These are phyloP conservation scores for Aureobasidium namibiae DNA, from an alignment of 2,329 filamentous ascomycete species.

Conservation along the genomic window DNA sequence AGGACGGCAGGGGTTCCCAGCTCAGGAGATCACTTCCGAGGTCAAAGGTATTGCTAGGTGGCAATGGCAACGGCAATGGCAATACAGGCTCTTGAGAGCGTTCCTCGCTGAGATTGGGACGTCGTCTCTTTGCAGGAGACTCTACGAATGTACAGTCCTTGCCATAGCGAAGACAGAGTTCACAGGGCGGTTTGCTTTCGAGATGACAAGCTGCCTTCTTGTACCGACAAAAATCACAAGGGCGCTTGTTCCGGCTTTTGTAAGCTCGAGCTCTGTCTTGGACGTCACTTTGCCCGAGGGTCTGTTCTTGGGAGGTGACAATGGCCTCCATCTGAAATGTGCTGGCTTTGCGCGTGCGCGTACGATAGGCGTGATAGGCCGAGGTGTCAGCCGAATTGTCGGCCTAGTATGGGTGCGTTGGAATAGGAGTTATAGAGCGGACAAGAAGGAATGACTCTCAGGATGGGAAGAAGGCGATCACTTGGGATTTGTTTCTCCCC, in stretches of 20 bases:
- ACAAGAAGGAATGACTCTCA: neutral
- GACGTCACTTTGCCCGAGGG: neutral
- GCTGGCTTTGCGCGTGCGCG: neutral
- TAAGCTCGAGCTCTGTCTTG: slow-evolving; percentile 26
- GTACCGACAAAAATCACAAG: slow-evolving; percentile 40
- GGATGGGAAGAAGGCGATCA: neutral
- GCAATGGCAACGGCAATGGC: too few species aligned
- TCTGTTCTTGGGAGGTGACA: neutral
- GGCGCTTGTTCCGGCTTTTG: slow-evolving; percentile 32
- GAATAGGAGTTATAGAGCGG: neutral
- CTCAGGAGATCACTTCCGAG: slow-evolving; percentile 11
- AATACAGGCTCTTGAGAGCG: neutral
- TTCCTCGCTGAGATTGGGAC: slow-evolving; percentile 26
- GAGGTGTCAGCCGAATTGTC: neutral
- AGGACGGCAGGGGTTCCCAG: slow-evolving; percentile 11
- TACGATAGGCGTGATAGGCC: slow-evolving; percentile 5
- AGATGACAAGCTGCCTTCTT: slow-evolving; percentile 40
- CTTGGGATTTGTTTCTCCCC: neutral
- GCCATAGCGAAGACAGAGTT: slow-evolving; percentile 35
- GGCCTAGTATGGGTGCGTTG: neutral
- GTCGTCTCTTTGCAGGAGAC: slow-evolving; percentile 25
- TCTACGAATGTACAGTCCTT: slow-evolving; percentile 40
- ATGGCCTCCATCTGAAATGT: slow-evolving; percentile 7
- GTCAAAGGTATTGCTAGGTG: slow-evolving; percentile 9
- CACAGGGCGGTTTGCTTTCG: slow-evolving; percentile 34